Percentiles rank a stretch among this genome's conserved stretches.
phyloP scores from a whole-genome alignment of 441 rosid species.

The Erodium trifolium region DNA sequence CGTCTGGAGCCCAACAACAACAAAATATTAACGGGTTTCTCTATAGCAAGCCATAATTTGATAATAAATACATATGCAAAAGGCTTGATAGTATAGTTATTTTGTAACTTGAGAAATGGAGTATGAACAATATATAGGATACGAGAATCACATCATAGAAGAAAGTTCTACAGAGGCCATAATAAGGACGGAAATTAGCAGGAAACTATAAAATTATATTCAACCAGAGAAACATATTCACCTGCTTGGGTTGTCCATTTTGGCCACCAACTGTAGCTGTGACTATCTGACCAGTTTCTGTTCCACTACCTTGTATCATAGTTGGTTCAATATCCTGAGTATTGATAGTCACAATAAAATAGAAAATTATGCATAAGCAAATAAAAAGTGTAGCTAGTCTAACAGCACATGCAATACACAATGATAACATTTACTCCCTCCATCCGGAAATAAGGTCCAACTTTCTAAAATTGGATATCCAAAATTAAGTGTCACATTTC shows the following conservation, averaged over 20 bases:
- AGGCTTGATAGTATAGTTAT: background rate
- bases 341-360: too few species aligned
- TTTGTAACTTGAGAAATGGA: background rate
- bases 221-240: conserved; percentile 16
- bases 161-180: background rate
- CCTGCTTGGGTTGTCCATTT: conserved; percentile 90
- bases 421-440: too few species aligned
- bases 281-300: conserved; percentile 87
- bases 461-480: too few species aligned
- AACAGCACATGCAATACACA: background rate
- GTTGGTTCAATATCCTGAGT: conserved; percentile 89
- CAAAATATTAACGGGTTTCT: background rate
- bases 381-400: background rate
- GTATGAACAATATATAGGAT: background rate
- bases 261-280: conserved; percentile 77
- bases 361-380: background rate
- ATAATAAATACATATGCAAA: background rate
- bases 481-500: too few species aligned
- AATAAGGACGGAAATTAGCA: background rate
- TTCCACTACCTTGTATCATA: conserved; percentile 74
- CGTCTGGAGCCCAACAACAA: background rate
- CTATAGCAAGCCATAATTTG: background rate
- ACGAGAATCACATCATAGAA: background rate
- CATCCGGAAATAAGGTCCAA: too few species aligned
- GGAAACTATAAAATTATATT: background rate